phyloP scores from a whole-genome alignment of 768 basidiomycete genomes.

The Russula ochroleuca region DNA sequence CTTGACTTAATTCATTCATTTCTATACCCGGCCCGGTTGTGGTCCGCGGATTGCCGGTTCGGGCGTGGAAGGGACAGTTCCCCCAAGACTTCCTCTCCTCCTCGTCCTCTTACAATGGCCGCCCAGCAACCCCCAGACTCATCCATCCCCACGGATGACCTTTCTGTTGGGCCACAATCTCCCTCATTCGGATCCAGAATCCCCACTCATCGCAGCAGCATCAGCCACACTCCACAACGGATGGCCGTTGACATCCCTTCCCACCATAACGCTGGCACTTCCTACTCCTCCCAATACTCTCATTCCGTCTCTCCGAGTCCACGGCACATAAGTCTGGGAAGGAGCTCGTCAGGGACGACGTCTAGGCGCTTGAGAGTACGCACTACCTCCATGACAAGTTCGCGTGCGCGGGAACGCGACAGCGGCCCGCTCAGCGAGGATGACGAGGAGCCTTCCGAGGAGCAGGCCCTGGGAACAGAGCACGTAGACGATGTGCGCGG shows the following conservation, averaged over 20 bases:
- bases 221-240: constrained; percentile 57
- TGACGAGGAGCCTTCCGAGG: constrained; percentile 35
- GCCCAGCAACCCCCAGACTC: constrained; percentile 9
- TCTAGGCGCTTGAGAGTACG: constrained; percentile 40
- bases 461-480: constrained; percentile 36
- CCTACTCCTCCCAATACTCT: constrained; percentile 49
- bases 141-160: background rate
- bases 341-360: constrained; percentile 51
- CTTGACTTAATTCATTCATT: background rate
- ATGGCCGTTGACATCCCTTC: constrained; percentile 53
- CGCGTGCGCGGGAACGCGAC: constrained; percentile 46
- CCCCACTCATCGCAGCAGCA: constrained; percentile 42
- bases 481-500: constrained; percentile 38
- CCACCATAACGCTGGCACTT: constrained; percentile 66
- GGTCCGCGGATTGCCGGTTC: background rate
- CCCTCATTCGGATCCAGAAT: constrained; percentile 17
- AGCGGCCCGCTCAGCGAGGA: constrained; percentile 25
- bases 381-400: constrained; percentile 61
- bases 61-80: too few species aligned
- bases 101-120: constrained; percentile 9
- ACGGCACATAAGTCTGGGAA: constrained; percentile 41
- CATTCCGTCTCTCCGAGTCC: constrained; percentile 45
- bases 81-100: background rate
- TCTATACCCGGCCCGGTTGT: background rate
- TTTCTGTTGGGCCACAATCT: constrained; percentile 28